These are phyloP conservation scores for Boletus subcaerulescens DNA, from an alignment of 768 basidiomycete species.

Conservation along the genomic window DNA sequence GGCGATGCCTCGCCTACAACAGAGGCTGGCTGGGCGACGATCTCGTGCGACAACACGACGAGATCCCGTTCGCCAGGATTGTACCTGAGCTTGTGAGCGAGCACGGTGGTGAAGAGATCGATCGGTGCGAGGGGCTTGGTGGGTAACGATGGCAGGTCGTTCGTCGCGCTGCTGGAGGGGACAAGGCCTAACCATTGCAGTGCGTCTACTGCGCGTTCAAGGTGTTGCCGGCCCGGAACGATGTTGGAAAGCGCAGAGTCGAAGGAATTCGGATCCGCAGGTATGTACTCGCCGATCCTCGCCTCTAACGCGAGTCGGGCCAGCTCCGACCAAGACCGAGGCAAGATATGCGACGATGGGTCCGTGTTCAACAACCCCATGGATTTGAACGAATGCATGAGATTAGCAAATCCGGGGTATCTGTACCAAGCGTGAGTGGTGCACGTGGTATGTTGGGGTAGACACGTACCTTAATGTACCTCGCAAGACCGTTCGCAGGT, in stretches of 20 bases:
- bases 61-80: conserved; percentile 72
- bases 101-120: conserved; percentile 70
- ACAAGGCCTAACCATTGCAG: conserved; percentile 40
- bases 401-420: conserved; percentile 77
- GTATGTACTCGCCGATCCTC: conserved; percentile 24
- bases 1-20: conserved; percentile 1
- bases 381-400: conserved; percentile 69
- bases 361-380: conserved; percentile 63
- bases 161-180: conserved; percentile 4
- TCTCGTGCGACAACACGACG: conserved; percentile 83
- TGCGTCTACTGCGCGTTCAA: conserved; percentile 35
- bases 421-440: conserved; percentile 33
- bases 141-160: conserved; percentile 43
- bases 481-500: conserved; percentile 65
- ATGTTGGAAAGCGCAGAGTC: conserved; percentile 30
- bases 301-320: conserved; percentile 34
- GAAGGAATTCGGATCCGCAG: conserved; percentile 33
- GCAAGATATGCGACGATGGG: conserved; percentile 15
- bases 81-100: conserved; percentile 73
- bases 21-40: conserved; percentile 45
- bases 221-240: conserved; percentile 9
- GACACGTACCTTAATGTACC: conserved; percentile 72
- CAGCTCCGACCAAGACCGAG: conserved; percentile 35
- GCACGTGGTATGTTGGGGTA: neutral
- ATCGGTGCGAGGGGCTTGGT: conserved; percentile 47